Evolutionary conservation across 2,329 filamentous ascomycete species (phyloP).

Genomic region (Pleochaeta shiraiana): DNA sequence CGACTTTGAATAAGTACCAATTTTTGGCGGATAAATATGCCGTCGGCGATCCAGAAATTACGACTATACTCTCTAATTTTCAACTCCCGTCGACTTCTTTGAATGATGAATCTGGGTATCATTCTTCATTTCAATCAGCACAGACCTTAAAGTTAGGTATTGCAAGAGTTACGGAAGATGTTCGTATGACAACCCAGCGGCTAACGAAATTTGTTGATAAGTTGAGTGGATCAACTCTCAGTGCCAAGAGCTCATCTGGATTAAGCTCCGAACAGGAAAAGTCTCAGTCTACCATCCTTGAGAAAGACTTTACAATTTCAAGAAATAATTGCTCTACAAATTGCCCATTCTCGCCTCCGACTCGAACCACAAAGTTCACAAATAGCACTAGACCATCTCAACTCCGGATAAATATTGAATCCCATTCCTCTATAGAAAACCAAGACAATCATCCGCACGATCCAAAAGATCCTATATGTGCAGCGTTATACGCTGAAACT

Average conservation of each 20-base stretch:
- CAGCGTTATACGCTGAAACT: constrained; percentile 39
- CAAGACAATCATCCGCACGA: constrained; percentile 22
- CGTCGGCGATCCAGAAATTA: constrained; percentile 40
- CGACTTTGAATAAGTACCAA: constrained; percentile 29
- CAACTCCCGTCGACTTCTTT: constrained; percentile 32
- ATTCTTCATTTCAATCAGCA: constrained; percentile 14
- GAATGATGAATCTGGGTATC: constrained; percentile 12
- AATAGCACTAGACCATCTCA: neutral
- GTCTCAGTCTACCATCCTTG: constrained; percentile 43
- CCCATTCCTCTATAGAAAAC: neutral
- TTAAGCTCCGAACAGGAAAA: constrained; percentile 23
- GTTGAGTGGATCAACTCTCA: constrained; percentile 23
- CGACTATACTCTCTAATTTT: constrained; percentile 41
- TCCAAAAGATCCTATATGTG: constrained; percentile 37
- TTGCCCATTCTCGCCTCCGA: constrained; percentile 47
- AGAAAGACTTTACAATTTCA: constrained; percentile 77
- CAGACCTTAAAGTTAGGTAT: constrained; percentile 30
- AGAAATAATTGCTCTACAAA: constrained; percentile 59
- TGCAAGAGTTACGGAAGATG: constrained; percentile 41
- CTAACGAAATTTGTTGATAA: constrained; percentile 26
- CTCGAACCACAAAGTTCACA: neutral
- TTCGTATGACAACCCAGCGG: constrained; percentile 33
- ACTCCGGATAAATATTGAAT: neutral
- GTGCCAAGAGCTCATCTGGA: constrained; percentile 21
- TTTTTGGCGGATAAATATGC: constrained; percentile 46